Evolutionary conservation across 805 yeast species (phyloP).

Genomic region (Saturnispora gosingensis): DNA sequence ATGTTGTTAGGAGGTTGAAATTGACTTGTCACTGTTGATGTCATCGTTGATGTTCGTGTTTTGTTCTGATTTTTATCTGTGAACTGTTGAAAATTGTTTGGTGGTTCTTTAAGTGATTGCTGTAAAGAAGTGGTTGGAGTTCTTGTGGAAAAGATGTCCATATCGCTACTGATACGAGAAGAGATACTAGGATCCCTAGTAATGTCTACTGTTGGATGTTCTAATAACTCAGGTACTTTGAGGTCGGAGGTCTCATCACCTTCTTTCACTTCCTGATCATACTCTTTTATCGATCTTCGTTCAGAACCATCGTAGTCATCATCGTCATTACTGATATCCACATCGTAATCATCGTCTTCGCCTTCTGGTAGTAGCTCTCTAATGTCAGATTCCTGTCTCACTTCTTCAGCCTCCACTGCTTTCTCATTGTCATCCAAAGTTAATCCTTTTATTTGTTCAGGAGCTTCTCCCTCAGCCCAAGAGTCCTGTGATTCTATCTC

Average conservation of each 20-base stretch:
- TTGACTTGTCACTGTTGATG: background rate
- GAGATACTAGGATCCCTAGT: constrained; percentile 13
- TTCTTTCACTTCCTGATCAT: constrained; percentile 2
- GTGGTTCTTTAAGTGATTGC: background rate
- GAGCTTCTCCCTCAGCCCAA: constrained; percentile 1
- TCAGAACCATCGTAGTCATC: background rate
- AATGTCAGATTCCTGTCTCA: background rate
- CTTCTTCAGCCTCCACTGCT: background rate
- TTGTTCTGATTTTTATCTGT: background rate
- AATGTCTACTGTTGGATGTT: constrained; percentile 9
- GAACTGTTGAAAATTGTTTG: background rate
- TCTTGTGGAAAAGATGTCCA: constrained; percentile 9
- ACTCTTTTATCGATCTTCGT: constrained; percentile 6
- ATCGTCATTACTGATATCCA: background rate
- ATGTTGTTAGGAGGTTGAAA: constrained; percentile 6
- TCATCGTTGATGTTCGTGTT: constrained; percentile 5
- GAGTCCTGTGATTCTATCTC: background rate
- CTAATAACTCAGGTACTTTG: constrained; percentile 1
- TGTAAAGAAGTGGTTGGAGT: constrained; percentile 1
- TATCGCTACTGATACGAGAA: constrained; percentile 11
- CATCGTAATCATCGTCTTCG: background rate
- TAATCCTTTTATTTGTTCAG: background rate
- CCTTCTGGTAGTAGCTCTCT: background rate
- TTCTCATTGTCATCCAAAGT: background rate
- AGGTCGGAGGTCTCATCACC: background rate